A percentile compares a stretch with the other conserved stretches of the same genome.
Conservation (phyloP, 306 rosid genomes). For the Dryas octopetala region DNA sequence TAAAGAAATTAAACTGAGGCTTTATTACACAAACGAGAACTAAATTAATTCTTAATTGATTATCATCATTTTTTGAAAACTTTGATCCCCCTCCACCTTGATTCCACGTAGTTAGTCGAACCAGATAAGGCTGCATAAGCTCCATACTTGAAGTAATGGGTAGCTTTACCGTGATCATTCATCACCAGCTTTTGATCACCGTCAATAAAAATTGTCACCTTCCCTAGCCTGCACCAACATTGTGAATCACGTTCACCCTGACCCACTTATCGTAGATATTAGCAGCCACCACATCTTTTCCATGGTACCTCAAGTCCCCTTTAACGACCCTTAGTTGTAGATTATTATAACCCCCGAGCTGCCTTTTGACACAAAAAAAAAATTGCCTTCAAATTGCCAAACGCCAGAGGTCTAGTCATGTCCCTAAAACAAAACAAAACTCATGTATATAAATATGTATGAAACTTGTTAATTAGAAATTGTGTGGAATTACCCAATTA, state of each 20-base stretch:
- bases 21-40: no score
- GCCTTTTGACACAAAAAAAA: conserved; percentile 15
- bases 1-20: no score
- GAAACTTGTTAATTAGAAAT: no score
- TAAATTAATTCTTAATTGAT: no score
- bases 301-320: conserved; percentile 15
- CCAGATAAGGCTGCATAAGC: conserved; percentile 18
- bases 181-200: neutral
- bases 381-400: conserved; percentile 38
- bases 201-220: neutral
- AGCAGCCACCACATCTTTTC: neutral
- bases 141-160: conserved; percentile 25
- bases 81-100: conserved; percentile 28
- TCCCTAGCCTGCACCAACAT: neutral
- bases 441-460: neutral
- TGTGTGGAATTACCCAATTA: no score
- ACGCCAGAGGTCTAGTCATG: conserved; percentile 28
- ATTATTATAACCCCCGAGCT: conserved; percentile 16
- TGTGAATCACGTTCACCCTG: conserved; percentile 25
- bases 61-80: conserved; percentile 10
- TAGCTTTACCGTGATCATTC: neutral
- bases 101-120: conserved; percentile 22
- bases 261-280: conserved; percentile 21
- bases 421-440: neutral
- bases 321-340: conserved; percentile 7